Percentiles rank a stretch among this genome's conserved stretches.
phyloP scores from a whole-genome alignment of 2,329 filamentous ascomycete species.

The Scopulariopsis brevicaulis region DNA sequence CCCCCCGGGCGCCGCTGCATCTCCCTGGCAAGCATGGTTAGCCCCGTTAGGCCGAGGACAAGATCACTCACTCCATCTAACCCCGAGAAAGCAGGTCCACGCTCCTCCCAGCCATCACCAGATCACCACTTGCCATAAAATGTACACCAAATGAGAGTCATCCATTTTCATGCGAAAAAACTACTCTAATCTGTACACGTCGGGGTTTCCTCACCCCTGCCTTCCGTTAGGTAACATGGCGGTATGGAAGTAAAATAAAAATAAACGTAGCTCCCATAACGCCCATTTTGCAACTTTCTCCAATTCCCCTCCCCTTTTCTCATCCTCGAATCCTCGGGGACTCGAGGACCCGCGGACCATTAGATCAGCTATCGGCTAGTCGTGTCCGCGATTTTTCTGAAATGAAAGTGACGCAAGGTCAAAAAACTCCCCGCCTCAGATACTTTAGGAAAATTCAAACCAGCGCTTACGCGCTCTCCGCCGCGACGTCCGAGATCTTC shows the following conservation, averaged over 20 bases:
- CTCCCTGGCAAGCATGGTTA: too few species aligned
- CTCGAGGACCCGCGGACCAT: background rate
- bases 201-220: background rate
- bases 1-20: too few species aligned
- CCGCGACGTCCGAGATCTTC: conserved; percentile 2
- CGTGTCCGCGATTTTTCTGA: background rate
- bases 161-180: background rate
- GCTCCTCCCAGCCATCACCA: background rate
- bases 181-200: background rate
- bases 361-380: too few species aligned
- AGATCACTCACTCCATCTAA: too few species aligned
- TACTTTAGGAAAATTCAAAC: background rate
- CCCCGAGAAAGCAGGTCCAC: too few species aligned
- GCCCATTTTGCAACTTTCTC: background rate
- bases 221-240: background rate
- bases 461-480: background rate
- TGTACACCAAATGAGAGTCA: background rate
- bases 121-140: too few species aligned
- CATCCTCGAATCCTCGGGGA: background rate
- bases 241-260: background rate
- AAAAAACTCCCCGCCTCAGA: background rate
- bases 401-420: background rate
- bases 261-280: background rate
- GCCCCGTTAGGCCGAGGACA: too few species aligned
- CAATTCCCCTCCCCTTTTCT: background rate